phyloP scores from a whole-genome alignment of 768 basidiomycete species.

The Chiua virens region DNA sequence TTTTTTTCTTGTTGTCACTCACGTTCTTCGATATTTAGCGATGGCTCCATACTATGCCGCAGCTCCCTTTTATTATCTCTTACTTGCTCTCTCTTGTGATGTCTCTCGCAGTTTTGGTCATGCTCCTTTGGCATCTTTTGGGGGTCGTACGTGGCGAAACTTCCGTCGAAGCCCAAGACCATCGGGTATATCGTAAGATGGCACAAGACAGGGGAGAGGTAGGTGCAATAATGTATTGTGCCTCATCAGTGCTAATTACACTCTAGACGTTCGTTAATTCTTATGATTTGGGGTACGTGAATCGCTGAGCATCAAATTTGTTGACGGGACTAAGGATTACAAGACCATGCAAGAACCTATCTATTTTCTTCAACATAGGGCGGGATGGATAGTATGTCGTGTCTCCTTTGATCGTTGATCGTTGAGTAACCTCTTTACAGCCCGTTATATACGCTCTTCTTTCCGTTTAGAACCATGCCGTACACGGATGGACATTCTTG shows the following conservation, averaged over 20 bases:
- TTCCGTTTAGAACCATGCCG: constrained; percentile 79
- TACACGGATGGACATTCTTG: constrained; percentile 83
- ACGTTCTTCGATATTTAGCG: constrained; percentile 18
- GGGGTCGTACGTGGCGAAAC: constrained; percentile 77
- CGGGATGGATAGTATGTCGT: constrained; percentile 76
- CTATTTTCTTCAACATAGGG: constrained; percentile 87
- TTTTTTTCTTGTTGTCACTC: background rate
- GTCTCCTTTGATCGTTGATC: background rate
- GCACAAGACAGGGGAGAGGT: constrained; percentile 74
- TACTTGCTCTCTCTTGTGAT: constrained; percentile 79
- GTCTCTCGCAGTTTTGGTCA: constrained; percentile 68
- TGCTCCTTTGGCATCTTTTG: constrained; percentile 74
- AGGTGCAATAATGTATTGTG: constrained; percentile 18
- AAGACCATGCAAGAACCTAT: constrained; percentile 62
- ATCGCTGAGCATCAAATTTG: background rate
- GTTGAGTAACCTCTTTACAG: constrained; percentile 37
- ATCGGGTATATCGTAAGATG: constrained; percentile 69
- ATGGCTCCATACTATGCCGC: constrained; percentile 68
- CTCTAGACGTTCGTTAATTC: constrained; percentile 80
- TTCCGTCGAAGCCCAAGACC: constrained; percentile 87
- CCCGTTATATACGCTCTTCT: constrained; percentile 71
- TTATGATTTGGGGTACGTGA: constrained; percentile 78
- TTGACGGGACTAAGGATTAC: background rate
- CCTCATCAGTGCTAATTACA: background rate
- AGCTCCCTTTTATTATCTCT: constrained; percentile 64